Evolutionary conservation across 2,329 filamentous ascomycete species (phyloP).

Genomic region (Penicillium frequentans): DNA sequence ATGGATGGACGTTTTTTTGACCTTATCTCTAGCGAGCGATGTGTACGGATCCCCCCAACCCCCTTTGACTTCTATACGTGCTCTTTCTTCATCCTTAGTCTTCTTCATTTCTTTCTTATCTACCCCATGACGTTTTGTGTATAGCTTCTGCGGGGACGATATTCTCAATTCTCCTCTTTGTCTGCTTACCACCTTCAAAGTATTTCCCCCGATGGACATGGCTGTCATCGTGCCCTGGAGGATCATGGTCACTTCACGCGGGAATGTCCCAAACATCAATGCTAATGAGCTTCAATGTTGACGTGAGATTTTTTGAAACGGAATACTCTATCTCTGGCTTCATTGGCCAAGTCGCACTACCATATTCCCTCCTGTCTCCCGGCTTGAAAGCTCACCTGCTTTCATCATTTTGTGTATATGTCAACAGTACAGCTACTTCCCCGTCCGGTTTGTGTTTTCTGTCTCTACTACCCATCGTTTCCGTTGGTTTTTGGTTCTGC

Average conservation of each 20-base stretch:
- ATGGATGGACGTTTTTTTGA: constrained; percentile 31
- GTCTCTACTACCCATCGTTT: constrained; percentile 11
- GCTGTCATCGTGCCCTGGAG: not conserved
- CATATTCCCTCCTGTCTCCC: not conserved
- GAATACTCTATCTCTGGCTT: not conserved
- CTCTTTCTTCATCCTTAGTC: constrained; percentile 1
- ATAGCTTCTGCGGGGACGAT: constrained; percentile 6
- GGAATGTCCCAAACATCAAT: not conserved
- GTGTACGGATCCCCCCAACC: constrained; percentile 25
- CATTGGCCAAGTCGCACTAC: not conserved
- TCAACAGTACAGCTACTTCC: constrained; percentile 7
- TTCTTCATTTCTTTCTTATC: not conserved
- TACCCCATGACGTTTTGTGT: not conserved
- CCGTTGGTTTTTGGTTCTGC: not conserved
- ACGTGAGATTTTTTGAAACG: not conserved
- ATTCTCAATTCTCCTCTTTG: not conserved
- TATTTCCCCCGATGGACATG: not conserved
- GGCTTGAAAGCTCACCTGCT: not conserved
- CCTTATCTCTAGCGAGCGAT: constrained; percentile 37
- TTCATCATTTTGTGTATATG: constrained; percentile 14
- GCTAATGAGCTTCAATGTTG: not conserved
- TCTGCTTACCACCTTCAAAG: not conserved
- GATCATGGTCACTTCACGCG: not conserved
- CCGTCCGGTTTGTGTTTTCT: constrained; percentile 1
- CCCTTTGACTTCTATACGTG: constrained; percentile 22